Evolutionary conservation across 1,139 yeast species (phyloP).

Genomic region (Yamadazyma songkhlaensis): DNA sequence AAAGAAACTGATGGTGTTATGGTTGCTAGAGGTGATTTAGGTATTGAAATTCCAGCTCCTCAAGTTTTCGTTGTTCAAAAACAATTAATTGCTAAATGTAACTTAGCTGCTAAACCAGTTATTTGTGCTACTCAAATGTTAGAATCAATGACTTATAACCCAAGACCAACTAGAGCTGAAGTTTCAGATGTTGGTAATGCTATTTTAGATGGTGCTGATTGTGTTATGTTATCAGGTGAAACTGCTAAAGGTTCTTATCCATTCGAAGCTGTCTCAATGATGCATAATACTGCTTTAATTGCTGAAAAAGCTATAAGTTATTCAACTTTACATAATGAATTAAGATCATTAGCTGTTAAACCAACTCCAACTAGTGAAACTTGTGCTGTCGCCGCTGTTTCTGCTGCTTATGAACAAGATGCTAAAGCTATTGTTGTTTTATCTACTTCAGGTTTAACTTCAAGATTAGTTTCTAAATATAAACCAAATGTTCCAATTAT

Average conservation of each 20-base stretch:
- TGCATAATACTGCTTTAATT: slow-evolving; percentile 95
- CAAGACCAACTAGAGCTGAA: slow-evolving; percentile 99
- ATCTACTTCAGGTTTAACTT: slow-evolving; percentile 92
- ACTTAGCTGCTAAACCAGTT: slow-evolving; percentile 98
- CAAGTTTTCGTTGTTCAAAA: slow-evolving; percentile 98
- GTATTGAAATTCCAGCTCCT: slow-evolving; percentile 99
- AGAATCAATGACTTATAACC: slow-evolving; percentile 99
- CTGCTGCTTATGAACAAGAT: slow-evolving; percentile 93
- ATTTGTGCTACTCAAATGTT: slow-evolving; percentile 99
- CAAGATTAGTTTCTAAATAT: slow-evolving; percentile 95
- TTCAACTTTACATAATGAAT: slow-evolving; percentile 81
- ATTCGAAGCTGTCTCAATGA: slow-evolving; percentile 93
- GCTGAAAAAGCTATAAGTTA: slow-evolving; percentile 98
- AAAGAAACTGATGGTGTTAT: slow-evolving; percentile 96
- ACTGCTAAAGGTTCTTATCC: slow-evolving; percentile 99
- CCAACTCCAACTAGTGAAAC: slow-evolving; percentile 97
- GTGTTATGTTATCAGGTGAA: slow-evolving; percentile 99
- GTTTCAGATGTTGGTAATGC: slow-evolving; percentile 99
- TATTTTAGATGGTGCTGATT: slow-evolving; percentile 98
- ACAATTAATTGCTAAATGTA: slow-evolving; percentile 98
- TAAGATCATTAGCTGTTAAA: slow-evolving; percentile 78
- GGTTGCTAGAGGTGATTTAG: slow-evolving; percentile 99
- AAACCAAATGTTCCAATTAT: slow-evolving; percentile 97
- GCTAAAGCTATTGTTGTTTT: slow-evolving; percentile 97
- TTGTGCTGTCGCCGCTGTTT: slow-evolving; percentile 94